phyloP scores from a whole-genome alignment of 306 rosid genomes.

The Sindora glabra region DNA sequence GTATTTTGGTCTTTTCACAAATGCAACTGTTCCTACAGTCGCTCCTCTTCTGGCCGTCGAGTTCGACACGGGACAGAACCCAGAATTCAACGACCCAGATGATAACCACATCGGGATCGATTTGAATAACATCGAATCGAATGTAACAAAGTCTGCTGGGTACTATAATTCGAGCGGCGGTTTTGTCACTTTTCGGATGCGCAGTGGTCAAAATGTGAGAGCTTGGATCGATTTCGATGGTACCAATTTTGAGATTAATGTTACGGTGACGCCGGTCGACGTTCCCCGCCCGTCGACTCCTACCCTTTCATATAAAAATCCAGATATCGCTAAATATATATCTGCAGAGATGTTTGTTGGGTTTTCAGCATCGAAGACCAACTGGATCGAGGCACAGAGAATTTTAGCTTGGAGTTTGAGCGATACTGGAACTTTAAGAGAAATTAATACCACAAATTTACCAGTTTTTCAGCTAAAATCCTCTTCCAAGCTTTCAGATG shows the following conservation, averaged over 20 bases:
- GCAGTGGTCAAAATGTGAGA: conserved; percentile 48
- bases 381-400: conserved; percentile 72
- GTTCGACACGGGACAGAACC: conserved; percentile 75
- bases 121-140: conserved; percentile 46
- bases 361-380: conserved; percentile 74
- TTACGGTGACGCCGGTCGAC: conserved; percentile 57
- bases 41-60: conserved; percentile 75
- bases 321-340: conserved; percentile 45
- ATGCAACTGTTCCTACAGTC: conserved; percentile 25
- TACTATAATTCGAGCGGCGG: conserved; percentile 44
- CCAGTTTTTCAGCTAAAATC: conserved; percentile 39
- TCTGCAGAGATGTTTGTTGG: conserved; percentile 77
- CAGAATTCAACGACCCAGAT: conserved; percentile 66
- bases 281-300: conserved; percentile 50
- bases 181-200: conserved; percentile 55
- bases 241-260: conserved; percentile 34
- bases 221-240: conserved; percentile 88
- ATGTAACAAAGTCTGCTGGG: conserved; percentile 10
- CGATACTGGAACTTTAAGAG: conserved; percentile 46
- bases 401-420: conserved; percentile 90
- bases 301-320: conserved; percentile 35
- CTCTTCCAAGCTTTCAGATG: conserved; percentile 33
- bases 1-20: conserved; percentile 74
- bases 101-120: conserved; percentile 81
- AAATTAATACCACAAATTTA: conserved; percentile 46